Conservation (phyloP, 495 filamentous ascomycete genomes). For the Neurospora tetraspora region DNA sequence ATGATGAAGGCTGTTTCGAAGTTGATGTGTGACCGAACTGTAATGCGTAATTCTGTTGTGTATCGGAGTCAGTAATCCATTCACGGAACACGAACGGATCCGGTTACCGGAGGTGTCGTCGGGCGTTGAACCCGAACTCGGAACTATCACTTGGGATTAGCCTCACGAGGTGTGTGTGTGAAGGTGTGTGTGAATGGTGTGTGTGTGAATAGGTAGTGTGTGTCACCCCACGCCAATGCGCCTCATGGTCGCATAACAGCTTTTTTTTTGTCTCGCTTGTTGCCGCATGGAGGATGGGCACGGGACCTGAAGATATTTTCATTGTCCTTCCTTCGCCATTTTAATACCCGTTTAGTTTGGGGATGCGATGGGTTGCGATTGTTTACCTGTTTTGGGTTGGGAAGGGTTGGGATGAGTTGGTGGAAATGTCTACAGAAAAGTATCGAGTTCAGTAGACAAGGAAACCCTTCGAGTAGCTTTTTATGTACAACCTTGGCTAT, state of each 20-base stretch:
- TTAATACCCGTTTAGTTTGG: not conserved
- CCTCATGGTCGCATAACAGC: no score
- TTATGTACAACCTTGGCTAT: not conserved
- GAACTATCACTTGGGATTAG: no score
- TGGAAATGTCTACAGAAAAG: not conserved
- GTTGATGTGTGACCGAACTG: not conserved
- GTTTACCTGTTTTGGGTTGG: not conserved
- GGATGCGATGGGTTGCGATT: not conserved
- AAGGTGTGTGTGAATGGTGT: not conserved
- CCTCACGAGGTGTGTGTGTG: not conserved
- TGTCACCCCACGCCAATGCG: not conserved
- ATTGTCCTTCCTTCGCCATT: not conserved
- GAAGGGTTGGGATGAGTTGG: not conserved
- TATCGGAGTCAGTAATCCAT: not conserved
- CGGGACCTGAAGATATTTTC: constrained; percentile 7
- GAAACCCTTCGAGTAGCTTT: not conserved
- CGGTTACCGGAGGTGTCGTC: not conserved
- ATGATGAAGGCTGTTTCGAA: not conserved
- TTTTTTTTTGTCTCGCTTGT: not conserved
- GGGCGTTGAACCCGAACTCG: no score
- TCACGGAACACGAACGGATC: not conserved
- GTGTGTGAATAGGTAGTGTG: not conserved
- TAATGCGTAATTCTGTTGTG: not conserved
- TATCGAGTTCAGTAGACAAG: not conserved
- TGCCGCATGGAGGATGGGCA: constrained; percentile 1